Base-by-base conservation (phyloP, 1,284 basidiomycete species). In the Puccinia horiana region DNA sequence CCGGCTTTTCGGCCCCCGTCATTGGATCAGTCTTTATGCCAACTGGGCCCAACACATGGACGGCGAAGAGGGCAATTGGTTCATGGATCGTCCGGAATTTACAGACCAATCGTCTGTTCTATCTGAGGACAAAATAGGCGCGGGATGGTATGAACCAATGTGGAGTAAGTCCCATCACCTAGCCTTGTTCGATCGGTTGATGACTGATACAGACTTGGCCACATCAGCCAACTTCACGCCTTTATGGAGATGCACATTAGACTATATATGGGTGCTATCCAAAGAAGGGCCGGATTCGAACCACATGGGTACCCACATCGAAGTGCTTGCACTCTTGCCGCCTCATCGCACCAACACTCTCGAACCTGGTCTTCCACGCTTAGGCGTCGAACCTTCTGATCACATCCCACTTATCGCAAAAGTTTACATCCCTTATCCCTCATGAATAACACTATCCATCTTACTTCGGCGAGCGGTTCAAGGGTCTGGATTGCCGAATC, bases 201-300 rank as follows among this genome's bases (percentile, higher is more conserved):
- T n/a, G n/a, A n/a, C n/a, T n/a, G n/a, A n/a, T n/a, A n/a, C n/a
- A n/a, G n/a, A n/a, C n/a, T n/a, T n/a, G n/a, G n/a, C n/a, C n/a
- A n/a, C n/a, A n/a, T 23, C 40, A 81, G 78, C 79, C 16, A 81
- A 81, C 40, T 81, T 81, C 26, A 81, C 79, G 47, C 72, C 79
- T 29, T 49, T 81, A 26, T 81, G 79, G 79, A 75, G 79, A 67
- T 75, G 72, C 69, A 81, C 79, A 18, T 49, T 81, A 20, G 79
- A 81, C 63, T 81, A 81, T 29, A 81, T 81, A 47, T 81, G 69
- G 69, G 56, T 81, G 8, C 72, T 81, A 8, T 32, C 42, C 58
- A 29, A 58, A 37, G 47, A 37, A 44, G 44, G 44, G 11, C 9
- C 12, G 4, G 49, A 12, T 54, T 1, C 69, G 37, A 35, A 26